Evolutionary conservation across 805 yeast species (phyloP), one percentile per base, ranked within the genome.

Genomic region (Wickerhamiella lipophila): DNA sequence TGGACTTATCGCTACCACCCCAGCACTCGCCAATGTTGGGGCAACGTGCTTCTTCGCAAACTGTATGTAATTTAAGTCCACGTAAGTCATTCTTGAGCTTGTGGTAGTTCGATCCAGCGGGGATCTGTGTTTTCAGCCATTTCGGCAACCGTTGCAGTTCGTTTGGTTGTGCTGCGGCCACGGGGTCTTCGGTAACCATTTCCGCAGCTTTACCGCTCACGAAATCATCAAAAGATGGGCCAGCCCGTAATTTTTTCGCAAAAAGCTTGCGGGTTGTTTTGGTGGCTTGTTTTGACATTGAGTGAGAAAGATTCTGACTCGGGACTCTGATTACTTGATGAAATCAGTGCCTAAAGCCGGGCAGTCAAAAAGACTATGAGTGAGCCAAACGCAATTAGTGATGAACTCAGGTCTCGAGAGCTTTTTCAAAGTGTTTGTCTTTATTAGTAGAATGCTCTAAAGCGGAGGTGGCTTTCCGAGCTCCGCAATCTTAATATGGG

Each of bases 11-110:
- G 59, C 80, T 77, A 26, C 98, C 98, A 49, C 98, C 97, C 99
- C 99, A 92, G 67, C 99, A 92, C 64, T 92, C 99, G 47, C 97
- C 96, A 53, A 92, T 92, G 64, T 92, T 92, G n/a, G 99, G 99
- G 67, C 99, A 92, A 61, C 92, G 81, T 3, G 98, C 98, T 61
- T 92, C 98, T 66, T 92, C 97, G 67, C 99, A 92, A 26, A 92
- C 99, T 0, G 99, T 92, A 32, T 95, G 82, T 46, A 92, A 70
- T 55, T 86, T 85, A 52, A 92, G 70, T 51, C 94, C 96, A 52
- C 86, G 74, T 29, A 92, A 80, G 61, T 92, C 99, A 43, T 77
- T 75, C 61, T 89, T 87, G 56, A 92, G 71, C 56, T 78, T 79
- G 58, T 79, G 79, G 64, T 77, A 92, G 23, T 83, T 80, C 54